Evolutionary conservation across 1,139 yeast species (phyloP), one percentile per base, ranked within the genome.

Genomic region (Nakaseomyces uthaithaninus): DNA sequence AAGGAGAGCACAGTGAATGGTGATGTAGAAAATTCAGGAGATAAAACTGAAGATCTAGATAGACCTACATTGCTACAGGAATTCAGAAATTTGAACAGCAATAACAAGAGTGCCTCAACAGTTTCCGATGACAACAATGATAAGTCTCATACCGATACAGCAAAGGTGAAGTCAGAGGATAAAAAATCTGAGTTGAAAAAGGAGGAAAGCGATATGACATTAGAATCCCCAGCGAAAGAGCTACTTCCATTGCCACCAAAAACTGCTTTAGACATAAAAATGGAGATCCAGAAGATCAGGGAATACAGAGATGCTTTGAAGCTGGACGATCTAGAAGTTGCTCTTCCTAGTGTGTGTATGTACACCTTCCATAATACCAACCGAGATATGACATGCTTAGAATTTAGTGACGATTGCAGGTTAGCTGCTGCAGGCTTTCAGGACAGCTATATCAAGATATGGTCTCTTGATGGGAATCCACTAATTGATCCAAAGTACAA

Each of bases 341-440:
- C 86, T 22, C 74, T 93, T 20, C 99, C 99, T 10, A 83, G 94
- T 43, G 95, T 91, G 30, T 91, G 98, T 63, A 86, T 91, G 95
- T 93, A 91, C 66, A 91, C 98, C 0, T 89, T 93, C 66, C 98
- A 91, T 68, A 91, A 93, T 62, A 84, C 97, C 8, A 82, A 84
- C 58, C 83, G 84, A 50, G 94, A 84, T 46, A 69, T 91, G 71
- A 84, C 94, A 15, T 77, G 87, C 42, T 61, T 91, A 40, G 84
- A 80, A 46, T 89, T 89, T 64, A 86, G 91, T 53, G 85, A 82
- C 38, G 96, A 89, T 59, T 77, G 93, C 14, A 78, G 89, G 24
- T 57, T 89, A 50, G 81, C 85, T 30, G 97, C 97, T 1, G 95
- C 89, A 17, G 98, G 98, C 6, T 91, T 91, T 58, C 86, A 86